Conservation (phyloP, 1,284 basidiomycete genomes). For the Prillingera fragicola region DNA sequence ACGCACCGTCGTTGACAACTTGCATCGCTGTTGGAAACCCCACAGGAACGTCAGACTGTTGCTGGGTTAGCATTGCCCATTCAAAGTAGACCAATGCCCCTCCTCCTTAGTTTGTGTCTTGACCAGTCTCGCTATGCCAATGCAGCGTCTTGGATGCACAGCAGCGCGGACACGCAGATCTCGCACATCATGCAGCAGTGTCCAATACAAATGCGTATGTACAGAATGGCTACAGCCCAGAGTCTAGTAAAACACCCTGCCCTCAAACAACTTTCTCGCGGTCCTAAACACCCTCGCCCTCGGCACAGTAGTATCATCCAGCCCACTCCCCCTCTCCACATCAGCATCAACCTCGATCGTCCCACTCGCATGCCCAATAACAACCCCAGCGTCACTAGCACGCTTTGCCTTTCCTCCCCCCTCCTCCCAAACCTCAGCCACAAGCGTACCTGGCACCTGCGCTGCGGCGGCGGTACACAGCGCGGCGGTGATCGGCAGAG, state of each 20-base stretch:
- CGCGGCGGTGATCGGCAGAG: constrained; percentile 68
- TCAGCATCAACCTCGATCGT: constrained; percentile 61
- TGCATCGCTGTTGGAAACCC: too few relatives aligned
- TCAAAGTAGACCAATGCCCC: too few relatives aligned
- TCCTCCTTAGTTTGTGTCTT: too few relatives aligned
- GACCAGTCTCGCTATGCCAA: too few relatives aligned
- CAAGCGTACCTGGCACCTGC: constrained; percentile 54
- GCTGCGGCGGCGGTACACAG: constrained; percentile 64
- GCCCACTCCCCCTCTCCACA: constrained; percentile 33
- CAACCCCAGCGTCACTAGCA: constrained; percentile 36
- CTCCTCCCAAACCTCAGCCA: constrained; percentile 48
- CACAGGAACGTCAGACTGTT: too few relatives aligned
- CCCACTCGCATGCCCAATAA: constrained; percentile 61
- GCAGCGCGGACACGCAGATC: too few relatives aligned
- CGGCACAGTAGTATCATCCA: constrained; percentile 50
- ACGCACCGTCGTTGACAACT: too few relatives aligned
- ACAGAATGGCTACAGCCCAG: too few relatives aligned
- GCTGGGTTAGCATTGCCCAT: too few relatives aligned
- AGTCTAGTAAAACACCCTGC: constrained; percentile 56
- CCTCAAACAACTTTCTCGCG: constrained; percentile 63
- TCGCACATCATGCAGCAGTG: not conserved
- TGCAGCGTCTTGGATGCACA: too few relatives aligned
- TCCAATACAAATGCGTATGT: too few relatives aligned
- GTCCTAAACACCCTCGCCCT: constrained; percentile 62
- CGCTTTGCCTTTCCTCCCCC: constrained; percentile 4